Evolutionary conservation across 495 filamentous ascomycete genomes (phyloP), one percentile per base, ranked within the genome.

Genomic region (Aspergillus ellipticus): DNA sequence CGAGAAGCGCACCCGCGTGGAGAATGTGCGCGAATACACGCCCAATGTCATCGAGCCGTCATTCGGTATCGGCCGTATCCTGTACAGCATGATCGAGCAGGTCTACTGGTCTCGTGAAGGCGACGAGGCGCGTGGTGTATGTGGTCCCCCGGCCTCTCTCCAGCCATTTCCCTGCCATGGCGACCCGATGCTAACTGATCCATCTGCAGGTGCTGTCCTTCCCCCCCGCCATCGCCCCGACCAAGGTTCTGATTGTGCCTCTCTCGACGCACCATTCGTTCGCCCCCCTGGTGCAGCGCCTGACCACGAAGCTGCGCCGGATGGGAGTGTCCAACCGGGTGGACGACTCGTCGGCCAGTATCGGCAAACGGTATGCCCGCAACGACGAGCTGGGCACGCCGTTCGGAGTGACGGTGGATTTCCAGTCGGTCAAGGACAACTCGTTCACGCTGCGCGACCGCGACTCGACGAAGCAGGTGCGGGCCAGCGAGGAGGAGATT

Each of bases 31-130:
- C 56, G 88, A 91, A 66, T 92, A 87, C 73, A 90, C 83, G 1
- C 89, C 89, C 24, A 91, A 90, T 59, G 87, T 93, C 24, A 91
- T 93, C 54, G 88, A 93, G 73, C 89, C 89, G 1, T 91, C 89
- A 8, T 93, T 93, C 64, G 88, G 89, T 72, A 89, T 93, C 59
- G 89, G 89, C 47, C 80, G 89, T 48, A 90, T 92, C 35, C 67
- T 92, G 47, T 91, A 90, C 75, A 82, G 82, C 59, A 70, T 91
- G 61, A 83, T 90, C 51, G 89, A 93, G 73, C 89, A 93, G 68
- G 79, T 78, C 60, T 92, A 88, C 78, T 93, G 88, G 89, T 83
- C 79, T 28, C 80, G 87, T 43, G 74, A 79, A 43, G 80, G 79
- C 37, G 83, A 85, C 59, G 80, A 81, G 53, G 82, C 82, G 19